phyloP scores from a whole-genome alignment of 305 asterid genomes.

The Fraxinus floribunda region DNA sequence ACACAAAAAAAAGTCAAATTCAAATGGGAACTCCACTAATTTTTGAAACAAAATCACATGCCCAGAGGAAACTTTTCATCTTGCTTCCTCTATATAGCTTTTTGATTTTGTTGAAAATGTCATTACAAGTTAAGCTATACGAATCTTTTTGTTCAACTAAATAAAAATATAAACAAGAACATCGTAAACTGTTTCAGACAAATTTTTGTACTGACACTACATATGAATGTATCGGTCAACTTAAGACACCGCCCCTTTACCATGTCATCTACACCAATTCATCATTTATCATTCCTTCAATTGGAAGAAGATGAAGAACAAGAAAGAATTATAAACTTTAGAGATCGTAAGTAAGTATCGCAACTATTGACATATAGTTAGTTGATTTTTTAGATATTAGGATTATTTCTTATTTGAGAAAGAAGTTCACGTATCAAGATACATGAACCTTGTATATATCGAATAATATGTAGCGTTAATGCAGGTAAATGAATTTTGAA shows the following conservation, averaged over 20 bases:
- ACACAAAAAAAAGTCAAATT: slow-evolving; percentile 14
- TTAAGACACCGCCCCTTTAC: not conserved
- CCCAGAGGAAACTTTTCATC: not conserved
- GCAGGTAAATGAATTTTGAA: not conserved
- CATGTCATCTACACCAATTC: not conserved
- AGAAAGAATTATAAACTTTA: not conserved
- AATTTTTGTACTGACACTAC: not conserved
- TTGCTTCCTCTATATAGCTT: not conserved
- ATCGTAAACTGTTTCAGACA: not conserved
- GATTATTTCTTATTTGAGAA: not conserved
- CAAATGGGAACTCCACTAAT: not conserved
- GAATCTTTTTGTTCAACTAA: not conserved
- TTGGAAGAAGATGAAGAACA: not conserved
- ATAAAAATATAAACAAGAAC: not conserved
- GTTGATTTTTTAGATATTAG: too few species aligned
- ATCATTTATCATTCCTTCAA: not conserved
- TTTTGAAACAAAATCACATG: not conserved
- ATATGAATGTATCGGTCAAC: not conserved
- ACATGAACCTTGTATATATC: not conserved
- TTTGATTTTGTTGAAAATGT: not conserved
- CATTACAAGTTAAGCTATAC: not conserved
- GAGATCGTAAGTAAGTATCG: not conserved
- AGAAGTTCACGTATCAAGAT: not conserved
- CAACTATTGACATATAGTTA: not conserved
- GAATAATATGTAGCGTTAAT: not conserved